These are phyloP conservation scores for Termitomyces sp. DNA, from an alignment of 1,284 basidiomycete species.

Conservation along the genomic window DNA sequence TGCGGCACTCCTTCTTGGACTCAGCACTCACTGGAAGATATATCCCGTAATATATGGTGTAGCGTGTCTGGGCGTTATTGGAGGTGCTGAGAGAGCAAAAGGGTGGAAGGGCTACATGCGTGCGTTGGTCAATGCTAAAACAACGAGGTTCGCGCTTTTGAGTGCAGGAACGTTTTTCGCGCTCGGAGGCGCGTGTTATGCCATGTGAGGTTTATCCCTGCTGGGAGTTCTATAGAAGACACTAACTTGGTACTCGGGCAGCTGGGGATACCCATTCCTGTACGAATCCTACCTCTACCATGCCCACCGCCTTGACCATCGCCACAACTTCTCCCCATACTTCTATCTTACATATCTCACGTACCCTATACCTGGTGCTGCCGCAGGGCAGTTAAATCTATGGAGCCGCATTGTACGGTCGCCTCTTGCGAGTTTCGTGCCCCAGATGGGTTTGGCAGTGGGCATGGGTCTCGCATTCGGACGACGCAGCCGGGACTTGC, in stretches of 20 bases:
- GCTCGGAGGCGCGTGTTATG: slow-evolving; percentile 67
- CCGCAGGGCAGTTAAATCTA: slow-evolving; percentile 35
- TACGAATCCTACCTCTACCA: slow-evolving; percentile 95
- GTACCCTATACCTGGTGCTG: slow-evolving; percentile 40
- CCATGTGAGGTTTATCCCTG: slow-evolving; percentile 55
- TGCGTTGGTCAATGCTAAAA: slow-evolving; percentile 49
- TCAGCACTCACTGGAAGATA: slow-evolving; percentile 91
- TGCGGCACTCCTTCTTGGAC: slow-evolving; percentile 70
- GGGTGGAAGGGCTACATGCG: slow-evolving; percentile 30
- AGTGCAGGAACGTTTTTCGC: slow-evolving; percentile 67
- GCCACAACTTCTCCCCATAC: slow-evolving; percentile 98
- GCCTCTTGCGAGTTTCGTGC: slow-evolving; percentile 66
- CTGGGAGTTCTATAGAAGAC: slow-evolving; percentile 7
- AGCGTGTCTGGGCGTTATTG: slow-evolving; percentile 67
- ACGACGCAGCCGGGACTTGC: slow-evolving; percentile 48
- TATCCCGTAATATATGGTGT: slow-evolving; percentile 91
- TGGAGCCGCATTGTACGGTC: slow-evolving; percentile 49
- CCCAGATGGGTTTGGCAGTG: slow-evolving; percentile 67
- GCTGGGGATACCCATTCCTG: slow-evolving; percentile 92
- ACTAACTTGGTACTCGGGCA: slow-evolving; percentile 28
- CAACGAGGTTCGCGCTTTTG: slow-evolving; percentile 64
- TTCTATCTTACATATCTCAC: slow-evolving; percentile 92
- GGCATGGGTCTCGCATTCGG: slow-evolving; percentile 66
- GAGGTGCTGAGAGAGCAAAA: slow-evolving; percentile 21
- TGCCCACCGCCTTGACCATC: slow-evolving; percentile 84